Evolutionary conservation across 2,329 filamentous ascomycete genomes (phyloP), one percentile per base, ranked within the genome.

Genomic region (Alternaria viburni): DNA sequence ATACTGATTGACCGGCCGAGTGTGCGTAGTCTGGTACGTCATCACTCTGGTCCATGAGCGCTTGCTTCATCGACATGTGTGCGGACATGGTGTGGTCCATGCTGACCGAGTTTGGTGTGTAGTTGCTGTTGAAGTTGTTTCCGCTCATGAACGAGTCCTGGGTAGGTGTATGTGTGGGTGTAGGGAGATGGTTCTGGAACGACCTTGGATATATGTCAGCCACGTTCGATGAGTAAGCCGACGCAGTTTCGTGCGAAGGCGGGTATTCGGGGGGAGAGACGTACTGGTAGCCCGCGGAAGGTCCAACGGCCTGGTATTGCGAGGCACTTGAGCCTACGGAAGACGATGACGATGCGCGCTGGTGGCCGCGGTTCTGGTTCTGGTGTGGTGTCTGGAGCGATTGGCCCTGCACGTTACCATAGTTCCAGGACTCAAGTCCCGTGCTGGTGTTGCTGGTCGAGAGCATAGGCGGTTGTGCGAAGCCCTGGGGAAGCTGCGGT

Each of bases 61-160:
- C 85, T 63, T 84, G 83, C 80, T 86, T 87, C 85, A 89, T 88
- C 54, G 86, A 87, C 75, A 86, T 81, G 71, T 88, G 86, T n/a
- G 86, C 83, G 11, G 83, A 81, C 72, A 82, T 81, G 57, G 77
- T 79, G 36, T 76, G 69, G 66, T 82, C 77, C 72, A 86, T 81
- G 64, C 80, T 79, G 13, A 76, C 66, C 19, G 82, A 75, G 12
- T 80, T 76, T 1, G 80, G 77, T 47, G 82, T 79, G 77, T 82
- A 85, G 69, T 79, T 81, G 70, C 82, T 81, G 70, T 82, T 81
- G 73, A 84, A 86, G 28, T 81, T 79, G 26, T 79, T 79, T 30
- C 79, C 74, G 5, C 77, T 79, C 63, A 86, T 75, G 68, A 86
- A 86, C 4, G 81, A 81, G 62, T 84, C 82, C 74, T 86, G 83